phyloP scores from a whole-genome alignment of 192 early-diverging fungal genomes.

The Coemansia sp. region DNA sequence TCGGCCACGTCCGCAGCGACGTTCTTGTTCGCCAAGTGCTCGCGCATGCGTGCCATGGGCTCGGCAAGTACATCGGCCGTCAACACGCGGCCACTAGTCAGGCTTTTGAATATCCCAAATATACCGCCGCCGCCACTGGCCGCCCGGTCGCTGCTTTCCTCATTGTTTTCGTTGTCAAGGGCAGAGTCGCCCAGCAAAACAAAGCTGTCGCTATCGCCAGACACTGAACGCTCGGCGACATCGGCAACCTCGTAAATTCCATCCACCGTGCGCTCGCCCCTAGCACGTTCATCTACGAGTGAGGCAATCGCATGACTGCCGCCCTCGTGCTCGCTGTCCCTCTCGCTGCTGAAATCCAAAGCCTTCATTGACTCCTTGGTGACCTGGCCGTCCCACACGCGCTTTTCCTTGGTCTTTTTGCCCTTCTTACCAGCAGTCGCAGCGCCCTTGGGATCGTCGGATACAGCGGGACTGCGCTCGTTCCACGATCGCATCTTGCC shows the following conservation, averaged over 20 bases:
- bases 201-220: conserved; percentile 54
- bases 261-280: conserved; percentile 64
- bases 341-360: conserved; percentile 46
- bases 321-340: conserved; percentile 4
- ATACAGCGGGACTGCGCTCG: conserved; percentile 13
- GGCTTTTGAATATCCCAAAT: conserved; percentile 68
- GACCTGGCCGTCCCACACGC: conserved; percentile 73
- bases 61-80: conserved; percentile 70
- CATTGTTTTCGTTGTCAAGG: conserved; percentile 56
- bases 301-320: conserved; percentile 17
- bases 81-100: conserved; percentile 73
- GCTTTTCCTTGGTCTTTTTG: conserved; percentile 60
- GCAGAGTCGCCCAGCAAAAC: conserved; percentile 56
- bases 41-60: conserved; percentile 86
- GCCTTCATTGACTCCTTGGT: conserved; percentile 51
- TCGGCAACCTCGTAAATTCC: conserved; percentile 81
- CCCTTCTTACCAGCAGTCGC: conserved; percentile 30
- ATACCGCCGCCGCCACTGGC: conserved; percentile 49
- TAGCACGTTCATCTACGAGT: conserved; percentile 59
- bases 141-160: conserved; percentile 36
- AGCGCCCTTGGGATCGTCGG: conserved; percentile 5
- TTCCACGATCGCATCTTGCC: conserved; percentile 42
- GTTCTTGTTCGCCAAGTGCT: conserved; percentile 91
- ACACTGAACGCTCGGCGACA: conserved; percentile 55
- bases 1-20: conserved; percentile 88